Percentiles rank a stretch among this genome's conserved stretches.
Evolutionary conservation across 305 asterid genomes (phyloP).

Genomic region (Solanum hybrid): DNA sequence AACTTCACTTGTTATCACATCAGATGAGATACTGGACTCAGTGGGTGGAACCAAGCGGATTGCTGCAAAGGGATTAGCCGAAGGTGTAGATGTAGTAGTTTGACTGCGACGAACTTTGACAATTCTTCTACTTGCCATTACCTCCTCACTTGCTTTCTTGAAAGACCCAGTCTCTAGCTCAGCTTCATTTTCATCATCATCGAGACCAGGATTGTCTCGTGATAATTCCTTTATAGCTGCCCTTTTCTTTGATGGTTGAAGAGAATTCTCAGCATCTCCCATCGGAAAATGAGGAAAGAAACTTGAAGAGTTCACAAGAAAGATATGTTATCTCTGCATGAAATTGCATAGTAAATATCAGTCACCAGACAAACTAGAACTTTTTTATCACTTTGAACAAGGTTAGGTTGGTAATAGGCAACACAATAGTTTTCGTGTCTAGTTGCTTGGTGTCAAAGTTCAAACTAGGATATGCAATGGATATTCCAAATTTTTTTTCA

Average conservation of each 20-base stretch:
- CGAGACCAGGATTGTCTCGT: slow-evolving; percentile 84
- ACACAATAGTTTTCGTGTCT: background rate
- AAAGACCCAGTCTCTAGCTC: slow-evolving; percentile 62
- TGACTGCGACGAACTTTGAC: slow-evolving; percentile 57
- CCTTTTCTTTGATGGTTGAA: slow-evolving; percentile 80
- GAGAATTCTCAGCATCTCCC: slow-evolving; percentile 62
- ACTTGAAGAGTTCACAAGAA: background rate
- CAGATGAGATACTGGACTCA: slow-evolving; percentile 12
- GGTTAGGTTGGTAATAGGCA: background rate
- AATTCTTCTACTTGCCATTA: slow-evolving; percentile 68
- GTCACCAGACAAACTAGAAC: background rate
- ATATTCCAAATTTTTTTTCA: background rate
- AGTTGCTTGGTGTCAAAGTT: background rate
- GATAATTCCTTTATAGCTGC: slow-evolving; percentile 71
- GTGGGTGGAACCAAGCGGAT: slow-evolving; percentile 43
- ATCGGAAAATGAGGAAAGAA: slow-evolving; percentile 22
- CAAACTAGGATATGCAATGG: background rate
- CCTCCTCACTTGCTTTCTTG: slow-evolving; percentile 70
- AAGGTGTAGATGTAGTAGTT: slow-evolving; percentile 34
- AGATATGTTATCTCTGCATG: slow-evolving; percentile 17
- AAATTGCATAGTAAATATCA: slow-evolving; percentile 5
- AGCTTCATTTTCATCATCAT: slow-evolving; percentile 51
- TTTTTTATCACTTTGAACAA: background rate
- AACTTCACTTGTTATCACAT: slow-evolving; percentile 4
- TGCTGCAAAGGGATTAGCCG: slow-evolving; percentile 70